Evolutionary conservation across 148 eudicot genomes (phyloP).

Genomic region (Rhododendron henanense): DNA sequence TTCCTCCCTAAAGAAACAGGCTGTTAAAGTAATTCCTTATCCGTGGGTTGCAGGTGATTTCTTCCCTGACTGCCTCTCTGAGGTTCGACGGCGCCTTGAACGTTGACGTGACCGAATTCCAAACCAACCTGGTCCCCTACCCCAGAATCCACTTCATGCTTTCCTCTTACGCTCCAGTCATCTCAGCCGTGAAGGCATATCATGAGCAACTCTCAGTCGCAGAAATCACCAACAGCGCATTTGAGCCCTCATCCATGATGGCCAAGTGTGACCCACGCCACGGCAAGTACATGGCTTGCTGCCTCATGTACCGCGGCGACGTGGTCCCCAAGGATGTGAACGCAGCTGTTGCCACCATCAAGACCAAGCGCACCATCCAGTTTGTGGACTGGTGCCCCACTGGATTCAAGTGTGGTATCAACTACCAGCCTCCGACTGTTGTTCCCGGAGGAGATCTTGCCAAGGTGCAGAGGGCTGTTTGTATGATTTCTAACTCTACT

Average conservation of each 20-base stretch:
- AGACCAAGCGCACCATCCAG: conserved; percentile 35
- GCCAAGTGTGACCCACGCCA: conserved; percentile 39
- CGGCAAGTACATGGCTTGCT: conserved; percentile 37
- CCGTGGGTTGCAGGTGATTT: conserved; percentile 20
- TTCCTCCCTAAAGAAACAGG: background rate
- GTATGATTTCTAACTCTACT: conserved; percentile 33
- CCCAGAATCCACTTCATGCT: conserved; percentile 35
- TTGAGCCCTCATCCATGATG: conserved; percentile 39
- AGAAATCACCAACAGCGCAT: conserved; percentile 31
- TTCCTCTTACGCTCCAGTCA: conserved; percentile 30
- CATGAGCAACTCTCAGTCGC: conserved; percentile 31
- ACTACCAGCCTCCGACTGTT: conserved; percentile 34
- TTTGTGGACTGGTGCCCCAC: conserved; percentile 38
- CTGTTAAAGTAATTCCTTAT: background rate
- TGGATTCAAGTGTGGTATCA: conserved; percentile 38
- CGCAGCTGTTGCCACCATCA: conserved; percentile 31
- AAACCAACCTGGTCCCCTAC: conserved; percentile 33
- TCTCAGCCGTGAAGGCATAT: conserved; percentile 27
- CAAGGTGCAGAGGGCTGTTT: conserved; percentile 36
- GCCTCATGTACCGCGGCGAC: conserved; percentile 36
- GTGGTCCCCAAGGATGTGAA: conserved; percentile 38
- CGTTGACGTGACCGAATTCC: conserved; percentile 29
- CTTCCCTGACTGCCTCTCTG: conserved; percentile 26
- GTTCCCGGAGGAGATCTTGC: conserved; percentile 36
- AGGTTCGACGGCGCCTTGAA: conserved; percentile 34